Evolutionary conservation across 768 basidiomycete species (phyloP).

Genomic region (Russula abietina): DNA sequence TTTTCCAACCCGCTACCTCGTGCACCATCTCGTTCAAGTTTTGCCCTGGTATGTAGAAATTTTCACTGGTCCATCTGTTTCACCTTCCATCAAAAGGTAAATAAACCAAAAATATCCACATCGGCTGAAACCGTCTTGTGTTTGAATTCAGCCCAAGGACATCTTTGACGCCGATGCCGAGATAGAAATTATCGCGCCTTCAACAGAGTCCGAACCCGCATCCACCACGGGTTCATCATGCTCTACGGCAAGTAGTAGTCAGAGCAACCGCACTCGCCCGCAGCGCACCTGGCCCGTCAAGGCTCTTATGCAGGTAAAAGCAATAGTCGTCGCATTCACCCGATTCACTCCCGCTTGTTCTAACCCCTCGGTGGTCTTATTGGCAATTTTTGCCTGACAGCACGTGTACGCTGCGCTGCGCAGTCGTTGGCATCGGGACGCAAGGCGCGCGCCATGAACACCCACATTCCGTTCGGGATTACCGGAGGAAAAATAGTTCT

Average conservation of each 20-base stretch:
- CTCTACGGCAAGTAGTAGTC: slow-evolving; percentile 1
- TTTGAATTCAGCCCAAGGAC: slow-evolving; percentile 15
- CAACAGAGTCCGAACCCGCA: slow-evolving; percentile 9
- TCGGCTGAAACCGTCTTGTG: not conserved
- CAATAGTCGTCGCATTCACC: not conserved
- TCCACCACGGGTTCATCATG: slow-evolving; percentile 5
- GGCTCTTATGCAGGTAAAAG: slow-evolving; percentile 10
- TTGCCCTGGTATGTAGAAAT: slow-evolving; percentile 20
- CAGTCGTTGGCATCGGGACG: slow-evolving; percentile 4
- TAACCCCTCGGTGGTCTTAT: not conserved
- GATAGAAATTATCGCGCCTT: slow-evolving; percentile 23
- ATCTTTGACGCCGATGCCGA: slow-evolving; percentile 22
- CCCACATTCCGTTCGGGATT: slow-evolving; percentile 15
- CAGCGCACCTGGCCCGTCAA: slow-evolving; percentile 1
- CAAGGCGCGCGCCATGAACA: slow-evolving; percentile 14
- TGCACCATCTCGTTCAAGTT: slow-evolving; percentile 22
- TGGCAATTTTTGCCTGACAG: not conserved
- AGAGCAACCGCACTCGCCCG: not conserved
- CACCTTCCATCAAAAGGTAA: not conserved
- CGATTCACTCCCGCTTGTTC: not conserved
- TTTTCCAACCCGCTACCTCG: slow-evolving; percentile 11
- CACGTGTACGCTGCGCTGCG: slow-evolving; percentile 11
- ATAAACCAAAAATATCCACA: not conserved
- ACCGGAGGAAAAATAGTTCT: too few species aligned
- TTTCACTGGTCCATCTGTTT: not conserved